Conservation (phyloP, 345 rosid species). For the Angophora floribunda region DNA sequence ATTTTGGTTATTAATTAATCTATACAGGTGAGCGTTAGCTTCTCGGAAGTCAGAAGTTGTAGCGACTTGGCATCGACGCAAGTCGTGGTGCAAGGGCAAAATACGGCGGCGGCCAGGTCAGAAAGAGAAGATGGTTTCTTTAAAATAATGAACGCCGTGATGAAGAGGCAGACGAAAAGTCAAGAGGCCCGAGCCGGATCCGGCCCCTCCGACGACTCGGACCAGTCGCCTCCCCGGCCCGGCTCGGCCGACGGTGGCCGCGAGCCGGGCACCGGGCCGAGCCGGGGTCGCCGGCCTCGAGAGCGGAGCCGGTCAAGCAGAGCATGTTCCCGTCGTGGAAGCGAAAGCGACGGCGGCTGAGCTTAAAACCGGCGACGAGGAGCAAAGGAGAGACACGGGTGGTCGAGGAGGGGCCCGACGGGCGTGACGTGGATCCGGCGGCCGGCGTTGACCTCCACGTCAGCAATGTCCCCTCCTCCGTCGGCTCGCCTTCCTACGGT, state of each 20-base stretch:
- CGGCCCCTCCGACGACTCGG: neutral
- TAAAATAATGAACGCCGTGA: neutral
- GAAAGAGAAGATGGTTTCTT: constrained; percentile 5
- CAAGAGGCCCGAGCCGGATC: neutral
- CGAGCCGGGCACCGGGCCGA: neutral
- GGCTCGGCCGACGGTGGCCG: neutral
- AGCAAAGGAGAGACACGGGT: neutral
- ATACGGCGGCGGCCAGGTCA: neutral
- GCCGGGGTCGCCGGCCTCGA: neutral
- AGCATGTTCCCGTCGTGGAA: neutral
- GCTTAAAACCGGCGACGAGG: neutral
- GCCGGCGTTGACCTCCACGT: neutral
- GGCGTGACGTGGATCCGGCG: neutral
- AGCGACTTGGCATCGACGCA: neutral
- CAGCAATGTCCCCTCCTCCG: neutral
- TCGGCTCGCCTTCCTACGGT: neutral
- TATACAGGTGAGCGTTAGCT: constrained; percentile 18
- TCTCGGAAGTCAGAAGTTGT: constrained; percentile 14
- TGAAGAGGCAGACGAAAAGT: neutral
- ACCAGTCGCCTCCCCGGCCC: neutral
- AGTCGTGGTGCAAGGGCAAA: neutral
- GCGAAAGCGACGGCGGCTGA: constrained; percentile 4
- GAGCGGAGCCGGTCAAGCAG: neutral
- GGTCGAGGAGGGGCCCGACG: neutral
- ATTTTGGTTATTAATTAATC: neutral